A percentile compares a stretch with the other conserved stretches of the same genome.
Conservation (phyloP, 179 eudicot genomes). For the Heliamphora ciliata region DNA sequence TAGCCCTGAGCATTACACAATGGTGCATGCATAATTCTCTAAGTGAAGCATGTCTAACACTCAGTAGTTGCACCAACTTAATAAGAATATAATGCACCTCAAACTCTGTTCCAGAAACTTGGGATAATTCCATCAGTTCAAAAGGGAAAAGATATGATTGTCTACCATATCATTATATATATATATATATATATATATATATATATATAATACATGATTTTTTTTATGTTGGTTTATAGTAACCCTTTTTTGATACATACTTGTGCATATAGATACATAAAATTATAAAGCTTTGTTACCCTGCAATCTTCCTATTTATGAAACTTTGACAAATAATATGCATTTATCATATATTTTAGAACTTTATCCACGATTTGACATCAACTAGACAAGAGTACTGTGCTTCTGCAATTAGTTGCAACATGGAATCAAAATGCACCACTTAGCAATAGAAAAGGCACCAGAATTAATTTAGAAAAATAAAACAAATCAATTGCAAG, state of each 20-base stretch:
- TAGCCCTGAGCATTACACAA: too few species aligned
- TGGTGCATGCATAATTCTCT: neutral
- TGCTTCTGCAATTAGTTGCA: conserved; percentile 1
- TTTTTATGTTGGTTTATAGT: neutral
- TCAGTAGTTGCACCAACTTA: neutral
- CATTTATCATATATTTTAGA: too few species aligned
- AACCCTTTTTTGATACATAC: neutral
- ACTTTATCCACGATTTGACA: conserved; percentile 1
- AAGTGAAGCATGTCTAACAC: neutral
- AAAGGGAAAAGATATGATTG: neutral
- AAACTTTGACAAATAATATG: neutral
- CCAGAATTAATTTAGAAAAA: neutral
- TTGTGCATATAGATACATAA: neutral
- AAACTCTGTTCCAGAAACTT: neutral
- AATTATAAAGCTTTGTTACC: neutral
- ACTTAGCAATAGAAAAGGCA: neutral
- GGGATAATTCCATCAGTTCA: neutral
- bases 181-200: too few species aligned
- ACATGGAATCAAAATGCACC: conserved; percentile 1
- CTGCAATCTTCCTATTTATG: neutral
- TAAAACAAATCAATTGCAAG: conserved; percentile 4
- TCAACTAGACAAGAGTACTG: neutral
- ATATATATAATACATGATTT: neutral
- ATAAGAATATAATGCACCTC: neutral
- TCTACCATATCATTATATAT: too few species aligned